Base-by-base conservation (phyloP, 2,329 filamentous ascomycete genomes). In the Alternaria sp. region DNA sequence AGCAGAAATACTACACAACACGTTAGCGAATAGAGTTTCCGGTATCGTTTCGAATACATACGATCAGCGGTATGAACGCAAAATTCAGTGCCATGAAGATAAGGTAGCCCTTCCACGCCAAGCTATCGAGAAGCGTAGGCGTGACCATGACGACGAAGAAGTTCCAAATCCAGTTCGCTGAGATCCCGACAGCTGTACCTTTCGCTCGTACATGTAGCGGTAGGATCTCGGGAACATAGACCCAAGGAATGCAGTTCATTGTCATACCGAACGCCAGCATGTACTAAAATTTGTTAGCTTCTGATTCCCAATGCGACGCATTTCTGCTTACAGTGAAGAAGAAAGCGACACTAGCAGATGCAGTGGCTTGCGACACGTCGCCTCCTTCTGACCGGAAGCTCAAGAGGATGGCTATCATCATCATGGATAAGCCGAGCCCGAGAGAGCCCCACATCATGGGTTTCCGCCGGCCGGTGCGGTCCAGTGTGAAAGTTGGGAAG, bases 71-170 rank as follows among this genome's bases (percentile, higher is more conserved):
- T 0, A 83, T 77, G 67, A 82, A 83, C 1, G 76, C 68, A 21
- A 85, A 78, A 66, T 86, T 86, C 10, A 83, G 78, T 23, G 74
- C 77, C 77, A 84, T 84, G 73, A 86, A 87, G 66, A 86, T 86
- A 4, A 87, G 74, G 65, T 87, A 87, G 0, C 82, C 83, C 66
- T 84, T 83, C 83, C 84, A 87, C 25, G 80, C 68, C 1, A 87
- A 74, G 6, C 79, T 81, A 51, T 80, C 80, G 61, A 87, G 81
- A 3, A 85, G 75, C 1, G 82, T 81, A 0, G 85, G 84, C 0
- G 85, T 87, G 17, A 87, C 83, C 83, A 86, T 85, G 4, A 86
- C 84, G 46, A 83, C 78, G 59, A 85, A 81, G 65, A 85, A 85
- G 66, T 85, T 85, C 79, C 68, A 74, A 19, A 84, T 78, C 84